These are phyloP conservation scores for Metschnikowia kofuensis DNA, from an alignment of 805 yeast genomes.

Conservation along the genomic window DNA sequence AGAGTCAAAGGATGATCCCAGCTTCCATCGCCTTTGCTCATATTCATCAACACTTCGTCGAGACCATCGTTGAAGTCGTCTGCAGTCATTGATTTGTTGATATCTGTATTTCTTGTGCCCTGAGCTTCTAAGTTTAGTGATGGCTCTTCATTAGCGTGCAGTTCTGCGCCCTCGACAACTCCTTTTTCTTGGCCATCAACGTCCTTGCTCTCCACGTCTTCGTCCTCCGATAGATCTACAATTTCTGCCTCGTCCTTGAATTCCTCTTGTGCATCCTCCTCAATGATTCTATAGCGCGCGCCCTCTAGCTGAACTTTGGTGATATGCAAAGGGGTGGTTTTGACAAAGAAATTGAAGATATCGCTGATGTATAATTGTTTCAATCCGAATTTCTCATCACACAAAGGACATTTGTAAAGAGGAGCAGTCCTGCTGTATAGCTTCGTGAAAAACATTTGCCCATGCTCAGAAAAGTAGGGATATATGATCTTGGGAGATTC, in stretches of 20 bases:
- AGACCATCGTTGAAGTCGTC: constrained; percentile 28
- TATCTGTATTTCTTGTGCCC: neutral
- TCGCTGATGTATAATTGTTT: constrained; percentile 36
- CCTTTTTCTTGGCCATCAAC: constrained; percentile 6
- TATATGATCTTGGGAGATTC: constrained; percentile 11
- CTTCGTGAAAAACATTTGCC: constrained; percentile 19
- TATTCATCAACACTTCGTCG: constrained; percentile 25
- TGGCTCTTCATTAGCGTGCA: too few relatives aligned
- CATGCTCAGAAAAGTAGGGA: constrained; percentile 19
- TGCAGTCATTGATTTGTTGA: constrained; percentile 1
- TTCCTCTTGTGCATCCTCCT: constrained; percentile 19
- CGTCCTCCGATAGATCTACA: constrained; percentile 33
- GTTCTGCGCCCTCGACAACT: neutral
- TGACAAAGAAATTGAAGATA: constrained; percentile 40
- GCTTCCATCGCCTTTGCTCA: constrained; percentile 31
- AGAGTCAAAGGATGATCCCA: constrained; percentile 40
- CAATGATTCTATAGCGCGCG: constrained; percentile 32
- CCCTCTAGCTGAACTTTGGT: constrained; percentile 37
- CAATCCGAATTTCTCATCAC: constrained; percentile 34
- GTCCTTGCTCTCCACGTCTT: constrained; percentile 16
- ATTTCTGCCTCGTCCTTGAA: constrained; percentile 20
- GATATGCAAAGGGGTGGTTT: constrained; percentile 33
- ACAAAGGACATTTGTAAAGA: constrained; percentile 39
- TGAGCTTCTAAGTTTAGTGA: neutral
- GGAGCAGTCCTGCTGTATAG: constrained; percentile 22